Evolutionary conservation across 805 yeast genomes (phyloP).

Genomic region (Wickerhamomyces pijperi): DNA sequence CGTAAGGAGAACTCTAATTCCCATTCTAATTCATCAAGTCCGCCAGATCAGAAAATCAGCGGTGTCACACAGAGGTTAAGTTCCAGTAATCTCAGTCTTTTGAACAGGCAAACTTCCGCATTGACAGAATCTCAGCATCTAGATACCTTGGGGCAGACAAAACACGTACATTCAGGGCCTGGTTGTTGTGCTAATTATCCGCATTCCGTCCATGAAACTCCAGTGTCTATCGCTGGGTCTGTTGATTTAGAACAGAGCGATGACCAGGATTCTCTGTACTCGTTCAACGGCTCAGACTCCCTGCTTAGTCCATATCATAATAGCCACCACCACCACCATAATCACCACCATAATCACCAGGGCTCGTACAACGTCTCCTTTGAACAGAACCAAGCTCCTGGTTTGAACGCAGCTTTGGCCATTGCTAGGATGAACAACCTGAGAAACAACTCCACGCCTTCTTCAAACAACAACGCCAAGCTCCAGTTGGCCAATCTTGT

Average conservation of each 20-base stretch:
- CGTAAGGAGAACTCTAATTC: slow-evolving; percentile 28
- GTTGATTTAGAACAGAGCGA: slow-evolving; percentile 37
- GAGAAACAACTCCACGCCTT: slow-evolving; percentile 11
- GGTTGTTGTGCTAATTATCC: slow-evolving; percentile 47
- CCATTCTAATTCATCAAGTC: slow-evolving; percentile 1
- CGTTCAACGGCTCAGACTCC: slow-evolving; percentile 3
- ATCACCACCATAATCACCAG: slow-evolving; percentile 10
- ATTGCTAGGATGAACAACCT: slow-evolving; percentile 41
- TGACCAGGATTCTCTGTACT: slow-evolving; percentile 26
- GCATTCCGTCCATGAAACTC: slow-evolving; percentile 44
- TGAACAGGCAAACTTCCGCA: slow-evolving; percentile 15
- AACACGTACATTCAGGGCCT: slow-evolving; percentile 36
- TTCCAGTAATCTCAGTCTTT: slow-evolving; percentile 22
- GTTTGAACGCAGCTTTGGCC: slow-evolving; percentile 58
- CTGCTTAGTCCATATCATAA: not conserved
- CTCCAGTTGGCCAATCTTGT: slow-evolving; percentile 44
- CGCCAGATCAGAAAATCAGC: not conserved
- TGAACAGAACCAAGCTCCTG: slow-evolving; percentile 65
- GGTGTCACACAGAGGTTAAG: slow-evolving; percentile 15
- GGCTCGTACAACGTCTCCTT: slow-evolving; percentile 29
- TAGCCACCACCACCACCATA: slow-evolving; percentile 10
- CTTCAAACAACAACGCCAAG: slow-evolving; percentile 17
- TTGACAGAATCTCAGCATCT: slow-evolving; percentile 6
- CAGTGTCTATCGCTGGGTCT: slow-evolving; percentile 57
- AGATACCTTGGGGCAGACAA: slow-evolving; percentile 7